Evolutionary conservation across 2,329 filamentous ascomycete species (phyloP).

Genomic region (Neopestalotiopsis clavispora): DNA sequence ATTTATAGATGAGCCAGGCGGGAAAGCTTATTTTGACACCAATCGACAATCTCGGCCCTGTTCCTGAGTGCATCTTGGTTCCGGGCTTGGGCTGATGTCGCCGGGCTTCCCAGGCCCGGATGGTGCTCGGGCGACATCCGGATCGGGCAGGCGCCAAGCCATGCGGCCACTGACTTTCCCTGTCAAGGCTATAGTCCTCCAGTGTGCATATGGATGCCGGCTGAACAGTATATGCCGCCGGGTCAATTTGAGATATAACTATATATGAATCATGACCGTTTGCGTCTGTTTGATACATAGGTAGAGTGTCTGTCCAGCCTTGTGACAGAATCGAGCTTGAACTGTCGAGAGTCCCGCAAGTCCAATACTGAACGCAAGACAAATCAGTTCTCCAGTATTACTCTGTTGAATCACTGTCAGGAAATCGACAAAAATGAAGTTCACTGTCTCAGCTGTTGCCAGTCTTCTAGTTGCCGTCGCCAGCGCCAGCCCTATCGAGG

Average conservation of each 20-base stretch:
- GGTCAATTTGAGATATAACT: not conserved
- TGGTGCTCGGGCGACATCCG: not conserved
- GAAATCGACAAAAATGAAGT: slow-evolving; percentile 8
- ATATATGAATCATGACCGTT: not conserved
- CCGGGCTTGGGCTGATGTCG: not conserved
- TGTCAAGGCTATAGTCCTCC: slow-evolving; percentile 6
- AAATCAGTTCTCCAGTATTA: no score
- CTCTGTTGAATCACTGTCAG: not conserved
- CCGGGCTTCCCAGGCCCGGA: not conserved
- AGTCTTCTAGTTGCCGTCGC: slow-evolving; percentile 5
- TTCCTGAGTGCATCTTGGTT: not conserved
- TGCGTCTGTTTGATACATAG: not conserved
- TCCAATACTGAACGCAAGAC: not conserved
- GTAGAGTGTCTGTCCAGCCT: not conserved
- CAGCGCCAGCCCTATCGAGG: slow-evolving; percentile 10
- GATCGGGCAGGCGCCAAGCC: slow-evolving; percentile 10
- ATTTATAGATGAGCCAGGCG: not conserved
- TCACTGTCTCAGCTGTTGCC: slow-evolving; percentile 6
- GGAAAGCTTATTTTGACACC: slow-evolving; percentile 9
- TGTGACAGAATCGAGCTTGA: not conserved
- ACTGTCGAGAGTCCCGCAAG: not conserved
- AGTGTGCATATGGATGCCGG: slow-evolving; percentile 2
- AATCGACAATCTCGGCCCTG: not conserved
- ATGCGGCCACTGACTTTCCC: slow-evolving; percentile 10
- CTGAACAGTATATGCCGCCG: not conserved